Evolutionary conservation across 352 stramenopile species (phyloP).

Genomic region (Pythium monospermum): DNA sequence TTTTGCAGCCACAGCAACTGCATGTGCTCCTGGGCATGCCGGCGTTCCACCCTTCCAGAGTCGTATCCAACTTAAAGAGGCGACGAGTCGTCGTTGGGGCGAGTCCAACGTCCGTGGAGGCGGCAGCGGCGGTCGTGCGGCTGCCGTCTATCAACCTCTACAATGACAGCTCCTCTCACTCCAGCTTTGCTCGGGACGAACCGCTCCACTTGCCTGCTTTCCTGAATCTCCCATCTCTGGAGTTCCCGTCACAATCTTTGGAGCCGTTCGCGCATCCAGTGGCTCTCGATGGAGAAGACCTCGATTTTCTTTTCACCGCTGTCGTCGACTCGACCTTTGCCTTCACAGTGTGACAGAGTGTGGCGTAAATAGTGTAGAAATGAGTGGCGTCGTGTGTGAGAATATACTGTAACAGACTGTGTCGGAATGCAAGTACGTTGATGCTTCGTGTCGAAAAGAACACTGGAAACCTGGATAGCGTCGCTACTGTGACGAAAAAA

Average conservation of each 20-base stretch:
- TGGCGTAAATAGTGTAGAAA: background rate
- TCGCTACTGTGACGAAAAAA: too few species aligned
- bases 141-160: slow-evolving; percentile 3
- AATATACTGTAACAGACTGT: too few species aligned
- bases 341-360: background rate
- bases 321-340: slow-evolving; percentile 13
- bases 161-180: too few species aligned
- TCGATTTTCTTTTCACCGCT: slow-evolving; percentile 17
- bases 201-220: too few species aligned
- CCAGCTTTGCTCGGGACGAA: too few species aligned
- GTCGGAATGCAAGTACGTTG: too few species aligned
- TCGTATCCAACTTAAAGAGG: background rate
- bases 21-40: slow-evolving; percentile 1
- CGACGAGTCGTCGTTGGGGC: background rate
- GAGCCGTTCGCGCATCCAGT: slow-evolving; percentile 15
- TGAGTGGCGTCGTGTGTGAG: slow-evolving; percentile 11
- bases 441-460: too few species aligned
- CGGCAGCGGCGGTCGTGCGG: background rate
- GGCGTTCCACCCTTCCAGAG: background rate
- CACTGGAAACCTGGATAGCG: too few species aligned
- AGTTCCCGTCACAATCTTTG: background rate
- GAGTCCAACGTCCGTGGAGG: background rate
- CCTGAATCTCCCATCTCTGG: too few species aligned
- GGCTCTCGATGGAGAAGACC: slow-evolving; percentile 11
- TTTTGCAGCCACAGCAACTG: slow-evolving; percentile 1